Evolutionary conservation across 371 early-diverging fungal genomes (phyloP).

Genomic region (Circinella umbellata): DNA sequence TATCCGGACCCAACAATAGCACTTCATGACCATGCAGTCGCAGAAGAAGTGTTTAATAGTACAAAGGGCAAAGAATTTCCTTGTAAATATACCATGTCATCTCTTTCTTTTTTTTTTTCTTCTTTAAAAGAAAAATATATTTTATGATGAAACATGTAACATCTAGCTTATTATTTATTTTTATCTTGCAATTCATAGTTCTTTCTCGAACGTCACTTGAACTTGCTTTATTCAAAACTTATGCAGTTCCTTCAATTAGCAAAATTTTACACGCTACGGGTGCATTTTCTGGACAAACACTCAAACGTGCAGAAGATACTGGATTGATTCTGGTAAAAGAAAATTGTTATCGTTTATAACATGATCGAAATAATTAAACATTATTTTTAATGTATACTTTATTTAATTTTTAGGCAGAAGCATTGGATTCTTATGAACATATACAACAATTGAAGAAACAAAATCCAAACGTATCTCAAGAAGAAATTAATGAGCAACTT

Average conservation of each 20-base stretch:
- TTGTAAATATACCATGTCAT: conserved; percentile 16
- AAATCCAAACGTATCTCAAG: background rate
- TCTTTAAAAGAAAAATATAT: background rate
- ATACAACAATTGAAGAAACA: conserved; percentile 1
- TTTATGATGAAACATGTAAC: background rate
- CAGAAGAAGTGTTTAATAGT: conserved; percentile 40
- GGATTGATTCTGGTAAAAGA: conserved; percentile 33
- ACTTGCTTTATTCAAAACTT: conserved; percentile 57
- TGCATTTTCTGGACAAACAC: conserved; percentile 37
- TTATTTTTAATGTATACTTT: background rate
- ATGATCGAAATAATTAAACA: too few relatives aligned
- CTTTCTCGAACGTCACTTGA: conserved; percentile 34
- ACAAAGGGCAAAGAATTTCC: conserved; percentile 48
- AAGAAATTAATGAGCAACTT: conserved; percentile 28
- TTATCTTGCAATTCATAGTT: background rate
- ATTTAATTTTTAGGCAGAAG: conserved; percentile 6
- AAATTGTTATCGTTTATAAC: background rate
- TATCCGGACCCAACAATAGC: conserved; percentile 54
- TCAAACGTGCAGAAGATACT: conserved; percentile 56
- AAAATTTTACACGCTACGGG: conserved; percentile 49
- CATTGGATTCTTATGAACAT: conserved; percentile 16
- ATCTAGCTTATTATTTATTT: background rate
- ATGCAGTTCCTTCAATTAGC: conserved; percentile 55
- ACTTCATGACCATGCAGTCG: conserved; percentile 38
- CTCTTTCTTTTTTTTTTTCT: background rate